A percentile compares a stretch with the other conserved stretches of the same genome.
phyloP scores from a whole-genome alignment of 768 basidiomycete genomes.

The Gymnopilus junonius region DNA sequence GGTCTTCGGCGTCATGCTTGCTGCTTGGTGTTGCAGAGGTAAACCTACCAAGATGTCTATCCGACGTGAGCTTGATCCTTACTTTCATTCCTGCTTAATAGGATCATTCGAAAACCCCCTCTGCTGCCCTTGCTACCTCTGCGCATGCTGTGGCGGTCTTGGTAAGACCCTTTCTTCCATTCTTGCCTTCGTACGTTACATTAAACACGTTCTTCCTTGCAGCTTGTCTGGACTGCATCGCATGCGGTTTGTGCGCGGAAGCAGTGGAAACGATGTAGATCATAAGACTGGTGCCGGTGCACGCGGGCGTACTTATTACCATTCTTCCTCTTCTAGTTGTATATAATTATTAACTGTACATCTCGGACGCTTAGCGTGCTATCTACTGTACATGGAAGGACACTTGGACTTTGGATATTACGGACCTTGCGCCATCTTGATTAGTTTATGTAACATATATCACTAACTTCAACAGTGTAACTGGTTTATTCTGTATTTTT shows the following conservation, averaged over 20 bases:
- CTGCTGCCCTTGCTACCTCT: slow-evolving; percentile 74
- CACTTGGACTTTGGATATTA: background rate
- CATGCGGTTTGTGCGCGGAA: slow-evolving; percentile 70
- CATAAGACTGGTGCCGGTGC: no score
- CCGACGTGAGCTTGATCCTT: background rate
- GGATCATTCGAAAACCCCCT: slow-evolving; percentile 64
- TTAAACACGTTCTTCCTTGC: background rate
- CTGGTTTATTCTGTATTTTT: background rate
- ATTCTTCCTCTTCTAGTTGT: background rate
- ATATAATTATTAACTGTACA: no score
- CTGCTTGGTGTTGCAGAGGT: slow-evolving; percentile 71
- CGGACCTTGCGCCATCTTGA: background rate
- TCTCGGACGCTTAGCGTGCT: background rate
- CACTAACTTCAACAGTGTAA: no score
- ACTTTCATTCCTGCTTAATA: slow-evolving; percentile 20
- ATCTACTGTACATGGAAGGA: background rate
- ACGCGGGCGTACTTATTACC: no score
- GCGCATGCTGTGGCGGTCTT: slow-evolving; percentile 73
- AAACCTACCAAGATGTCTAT: slow-evolving; percentile 12
- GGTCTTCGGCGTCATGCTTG: slow-evolving; percentile 58
- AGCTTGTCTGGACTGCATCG: slow-evolving; percentile 73
- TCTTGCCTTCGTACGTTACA: background rate
- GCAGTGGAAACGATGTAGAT: slow-evolving; percentile 40
- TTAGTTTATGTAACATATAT: no score
- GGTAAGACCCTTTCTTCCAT: slow-evolving; percentile 37